Evolutionary conservation across 2,329 filamentous ascomycete species (phyloP).

Genomic region (Scortechinia acanthostroma): DNA sequence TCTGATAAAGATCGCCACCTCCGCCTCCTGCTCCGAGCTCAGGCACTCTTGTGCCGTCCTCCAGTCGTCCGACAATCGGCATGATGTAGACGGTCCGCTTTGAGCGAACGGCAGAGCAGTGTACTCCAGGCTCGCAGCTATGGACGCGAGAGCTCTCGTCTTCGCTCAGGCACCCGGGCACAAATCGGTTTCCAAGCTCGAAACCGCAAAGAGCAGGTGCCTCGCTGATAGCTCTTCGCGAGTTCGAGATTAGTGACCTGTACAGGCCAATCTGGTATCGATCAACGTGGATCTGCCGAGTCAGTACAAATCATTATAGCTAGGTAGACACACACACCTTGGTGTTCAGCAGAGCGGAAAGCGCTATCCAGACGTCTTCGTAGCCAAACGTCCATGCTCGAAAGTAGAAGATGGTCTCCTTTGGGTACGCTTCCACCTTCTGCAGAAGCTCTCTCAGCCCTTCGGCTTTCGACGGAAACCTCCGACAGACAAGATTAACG

Average conservation of each 20-base stretch:
- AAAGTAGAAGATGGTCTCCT: slow-evolving; percentile 74
- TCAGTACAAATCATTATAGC: slow-evolving; percentile 6
- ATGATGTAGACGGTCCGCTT: slow-evolving; percentile 65
- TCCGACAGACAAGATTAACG: slow-evolving; percentile 20
- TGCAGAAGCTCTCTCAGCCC: slow-evolving; percentile 68
- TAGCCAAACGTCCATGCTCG: slow-evolving; percentile 90
- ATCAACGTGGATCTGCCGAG: slow-evolving; percentile 69
- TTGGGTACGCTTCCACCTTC: slow-evolving; percentile 62
- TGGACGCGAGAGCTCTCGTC: slow-evolving; percentile 63
- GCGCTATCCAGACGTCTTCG: slow-evolving; percentile 81
- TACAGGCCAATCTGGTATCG: slow-evolving; percentile 74
- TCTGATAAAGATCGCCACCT: slow-evolving; percentile 64
- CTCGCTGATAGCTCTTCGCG: slow-evolving; percentile 40
- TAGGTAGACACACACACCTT: slow-evolving; percentile 29
- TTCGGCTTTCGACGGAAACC: slow-evolving; percentile 60
- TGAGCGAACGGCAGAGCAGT: slow-evolving; percentile 39
- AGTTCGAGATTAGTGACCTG: slow-evolving; percentile 40
- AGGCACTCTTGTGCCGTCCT: slow-evolving; percentile 52
- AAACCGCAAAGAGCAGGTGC: slow-evolving; percentile 68
- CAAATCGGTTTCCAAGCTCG: slow-evolving; percentile 63
- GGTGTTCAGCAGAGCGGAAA: slow-evolving; percentile 64
- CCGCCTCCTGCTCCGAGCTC: slow-evolving; percentile 78
- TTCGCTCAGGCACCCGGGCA: slow-evolving; percentile 66
- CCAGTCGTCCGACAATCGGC: slow-evolving; percentile 65
- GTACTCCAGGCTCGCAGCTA: slow-evolving; percentile 73